These are phyloP conservation scores for Pichia sp. DNA, from an alignment of 1,139 yeast genomes.

Conservation along the genomic window DNA sequence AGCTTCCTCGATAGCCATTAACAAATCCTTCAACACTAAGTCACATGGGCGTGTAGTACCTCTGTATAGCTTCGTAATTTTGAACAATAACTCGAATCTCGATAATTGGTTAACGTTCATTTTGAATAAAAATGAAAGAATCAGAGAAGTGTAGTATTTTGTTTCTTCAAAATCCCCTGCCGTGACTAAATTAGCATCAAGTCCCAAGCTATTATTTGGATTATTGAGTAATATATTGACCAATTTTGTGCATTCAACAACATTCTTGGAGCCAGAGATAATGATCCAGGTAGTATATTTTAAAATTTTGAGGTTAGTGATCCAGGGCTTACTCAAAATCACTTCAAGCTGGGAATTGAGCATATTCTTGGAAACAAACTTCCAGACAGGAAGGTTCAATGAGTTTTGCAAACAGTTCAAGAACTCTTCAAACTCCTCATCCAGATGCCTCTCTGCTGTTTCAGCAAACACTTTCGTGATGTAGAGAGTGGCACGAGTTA, in stretches of 20 bases:
- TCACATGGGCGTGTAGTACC: constrained; percentile 67
- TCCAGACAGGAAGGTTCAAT: constrained; percentile 39
- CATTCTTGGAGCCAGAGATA: constrained; percentile 35
- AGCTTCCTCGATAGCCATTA: constrained; percentile 54
- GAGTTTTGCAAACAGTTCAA: constrained; percentile 33
- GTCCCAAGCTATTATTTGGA: constrained; percentile 35
- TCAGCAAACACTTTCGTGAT: constrained; percentile 65
- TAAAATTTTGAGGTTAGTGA: constrained; percentile 37
- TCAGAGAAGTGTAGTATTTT: constrained; percentile 42
- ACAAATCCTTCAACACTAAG: constrained; percentile 49
- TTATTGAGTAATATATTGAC: constrained; percentile 62
- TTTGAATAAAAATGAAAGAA: constrained; percentile 43
- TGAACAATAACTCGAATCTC: constrained; percentile 26
- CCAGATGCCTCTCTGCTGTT: constrained; percentile 24
- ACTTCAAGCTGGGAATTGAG: constrained; percentile 72
- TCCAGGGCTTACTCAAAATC: constrained; percentile 49
- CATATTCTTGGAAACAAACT: constrained; percentile 42
- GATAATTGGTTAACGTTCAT: constrained; percentile 48
- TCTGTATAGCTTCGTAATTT: constrained; percentile 36
- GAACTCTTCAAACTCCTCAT: constrained; percentile 26
- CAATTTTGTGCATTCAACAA: constrained; percentile 47
- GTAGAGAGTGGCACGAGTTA: constrained; percentile 49
- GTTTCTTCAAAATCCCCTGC: constrained; percentile 24
- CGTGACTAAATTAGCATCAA: background rate
- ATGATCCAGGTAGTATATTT: constrained; percentile 40